phyloP scores from a whole-genome alignment of 2,329 filamentous ascomycete species.

The Ceratocystis alfenasii region DNA sequence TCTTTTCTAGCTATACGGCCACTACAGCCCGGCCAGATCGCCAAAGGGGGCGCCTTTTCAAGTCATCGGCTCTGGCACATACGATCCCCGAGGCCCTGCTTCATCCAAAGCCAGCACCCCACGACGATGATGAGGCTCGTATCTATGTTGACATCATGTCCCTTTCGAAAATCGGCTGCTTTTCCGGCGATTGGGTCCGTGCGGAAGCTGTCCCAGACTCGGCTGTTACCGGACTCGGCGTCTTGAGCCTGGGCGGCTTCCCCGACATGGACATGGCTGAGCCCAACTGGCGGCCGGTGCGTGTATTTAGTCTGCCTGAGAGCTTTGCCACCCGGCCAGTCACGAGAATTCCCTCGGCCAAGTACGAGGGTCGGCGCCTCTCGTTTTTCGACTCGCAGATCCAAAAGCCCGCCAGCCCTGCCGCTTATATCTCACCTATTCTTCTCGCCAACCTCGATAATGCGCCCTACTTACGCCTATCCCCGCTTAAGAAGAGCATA shows the following conservation, averaged over 20 bases:
- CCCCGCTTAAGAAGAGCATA: constrained; percentile 48
- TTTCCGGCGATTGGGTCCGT: constrained; percentile 93
- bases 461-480: constrained; percentile 66
- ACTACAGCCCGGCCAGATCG: constrained; percentile 66
- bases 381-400: constrained; percentile 61
- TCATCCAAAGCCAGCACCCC: constrained; percentile 63
- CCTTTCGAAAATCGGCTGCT: constrained; percentile 81
- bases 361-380: constrained; percentile 38
- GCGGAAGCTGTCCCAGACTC: constrained; percentile 68
- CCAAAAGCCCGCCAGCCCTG: constrained; percentile 44
- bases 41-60: constrained; percentile 68
- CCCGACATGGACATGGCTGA: constrained; percentile 42
- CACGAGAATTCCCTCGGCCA: constrained; percentile 47
- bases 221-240: constrained; percentile 51
- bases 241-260: constrained; percentile 57
- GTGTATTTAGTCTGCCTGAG: constrained; percentile 80
- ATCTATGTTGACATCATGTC: constrained; percentile 84
- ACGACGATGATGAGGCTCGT: constrained; percentile 78
- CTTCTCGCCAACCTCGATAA: constrained; percentile 75
- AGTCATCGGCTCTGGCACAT: constrained; percentile 61
- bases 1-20: constrained; percentile 78
- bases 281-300: constrained; percentile 65
- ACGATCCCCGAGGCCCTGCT: constrained; percentile 65
- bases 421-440: constrained; percentile 70
- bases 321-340: constrained; percentile 51